A percentile compares a stretch with the other conserved stretches of the same genome.
phyloP scores from a whole-genome alignment of 768 basidiomycete genomes.

The Boletus rex-veris region DNA sequence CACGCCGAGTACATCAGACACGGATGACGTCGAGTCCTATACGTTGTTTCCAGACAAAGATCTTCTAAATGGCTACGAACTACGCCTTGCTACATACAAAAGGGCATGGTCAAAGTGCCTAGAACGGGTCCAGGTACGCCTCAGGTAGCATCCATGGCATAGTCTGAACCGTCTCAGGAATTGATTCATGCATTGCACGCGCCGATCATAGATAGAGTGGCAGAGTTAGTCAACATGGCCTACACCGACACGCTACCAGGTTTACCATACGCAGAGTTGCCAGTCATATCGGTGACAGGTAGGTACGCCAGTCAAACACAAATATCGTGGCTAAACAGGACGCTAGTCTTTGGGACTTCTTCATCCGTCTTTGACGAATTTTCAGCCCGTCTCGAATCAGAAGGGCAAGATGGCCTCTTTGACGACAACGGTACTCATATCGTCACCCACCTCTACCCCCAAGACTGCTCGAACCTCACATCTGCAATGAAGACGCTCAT shows the following conservation, averaged over 20 bases:
- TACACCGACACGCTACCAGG: slow-evolving; percentile 48
- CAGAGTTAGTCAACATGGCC: slow-evolving; percentile 41
- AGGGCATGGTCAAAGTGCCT: slow-evolving; percentile 60
- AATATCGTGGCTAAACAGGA: slow-evolving; percentile 1
- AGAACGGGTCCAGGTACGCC: slow-evolving; percentile 49
- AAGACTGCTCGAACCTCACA: slow-evolving; percentile 51
- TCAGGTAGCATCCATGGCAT: background rate
- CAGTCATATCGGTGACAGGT: slow-evolving; percentile 58
- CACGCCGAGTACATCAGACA: slow-evolving; percentile 11
- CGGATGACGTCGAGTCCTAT: slow-evolving; percentile 17
- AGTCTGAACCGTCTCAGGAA: slow-evolving; percentile 30
- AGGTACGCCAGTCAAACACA: slow-evolving; percentile 11
- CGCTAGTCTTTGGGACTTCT: slow-evolving; percentile 43
- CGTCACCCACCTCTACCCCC: slow-evolving; percentile 52
- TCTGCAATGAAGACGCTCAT: slow-evolving; percentile 56
- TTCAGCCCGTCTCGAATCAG: slow-evolving; percentile 33
- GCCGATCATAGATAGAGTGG: slow-evolving; percentile 45
- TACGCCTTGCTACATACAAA: slow-evolving; percentile 53
- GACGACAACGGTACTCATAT: slow-evolving; percentile 22
- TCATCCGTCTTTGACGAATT: slow-evolving; percentile 47
- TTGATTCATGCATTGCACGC: slow-evolving; percentile 47
- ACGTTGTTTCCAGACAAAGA: slow-evolving; percentile 31
- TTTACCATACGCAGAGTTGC: slow-evolving; percentile 58
- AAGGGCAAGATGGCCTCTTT: slow-evolving; percentile 23
- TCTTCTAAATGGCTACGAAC: slow-evolving; percentile 30